phyloP scores from a whole-genome alignment of 2,329 filamentous ascomycete species.

The Endoconidiophora polonica region DNA sequence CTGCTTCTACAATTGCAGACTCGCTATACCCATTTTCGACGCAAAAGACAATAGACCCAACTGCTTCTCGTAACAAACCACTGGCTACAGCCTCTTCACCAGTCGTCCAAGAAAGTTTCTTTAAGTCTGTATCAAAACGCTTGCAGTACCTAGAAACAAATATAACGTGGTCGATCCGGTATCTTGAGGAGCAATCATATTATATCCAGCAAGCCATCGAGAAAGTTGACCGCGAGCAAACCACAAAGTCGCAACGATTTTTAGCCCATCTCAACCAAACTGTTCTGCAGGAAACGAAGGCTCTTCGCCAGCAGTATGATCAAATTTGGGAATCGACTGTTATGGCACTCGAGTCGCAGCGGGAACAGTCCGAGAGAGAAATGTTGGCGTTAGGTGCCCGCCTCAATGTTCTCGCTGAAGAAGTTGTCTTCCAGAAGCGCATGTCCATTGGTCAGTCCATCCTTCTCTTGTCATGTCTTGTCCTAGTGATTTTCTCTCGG shows the following conservation, averaged over 20 bases:
- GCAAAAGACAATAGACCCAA: not conserved
- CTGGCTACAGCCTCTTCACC: slow-evolving; percentile 39
- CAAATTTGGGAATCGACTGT: slow-evolving; percentile 94
- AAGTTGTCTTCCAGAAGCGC: slow-evolving; percentile 71
- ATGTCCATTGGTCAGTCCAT: slow-evolving; percentile 88
- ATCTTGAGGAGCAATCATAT: slow-evolving; percentile 89
- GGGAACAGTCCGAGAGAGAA: slow-evolving; percentile 68
- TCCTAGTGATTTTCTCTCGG: slow-evolving; percentile 67
- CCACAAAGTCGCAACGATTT: slow-evolving; percentile 68
- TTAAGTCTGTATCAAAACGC: slow-evolving; percentile 89
- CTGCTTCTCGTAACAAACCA: not conserved
- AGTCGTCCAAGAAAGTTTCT: slow-evolving; percentile 92
- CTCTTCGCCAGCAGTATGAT: slow-evolving; percentile 74
- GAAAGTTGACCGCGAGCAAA: slow-evolving; percentile 75
- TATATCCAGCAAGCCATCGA: slow-evolving; percentile 73
- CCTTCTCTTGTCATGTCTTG: slow-evolving; percentile 70
- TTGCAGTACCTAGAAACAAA: slow-evolving; percentile 83
- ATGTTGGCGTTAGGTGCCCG: slow-evolving; percentile 66
- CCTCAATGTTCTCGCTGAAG: slow-evolving; percentile 80
- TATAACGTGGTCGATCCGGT: slow-evolving; percentile 79
- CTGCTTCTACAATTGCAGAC: not conserved
- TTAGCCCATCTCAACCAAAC: slow-evolving; percentile 75
- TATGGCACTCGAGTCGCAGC: slow-evolving; percentile 75
- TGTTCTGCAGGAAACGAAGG: slow-evolving; percentile 63
- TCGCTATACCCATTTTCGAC: slow-evolving; percentile 19